Conservation (phyloP, 352 stramenopile genomes). For the Phytophthora palmivora region DNA sequence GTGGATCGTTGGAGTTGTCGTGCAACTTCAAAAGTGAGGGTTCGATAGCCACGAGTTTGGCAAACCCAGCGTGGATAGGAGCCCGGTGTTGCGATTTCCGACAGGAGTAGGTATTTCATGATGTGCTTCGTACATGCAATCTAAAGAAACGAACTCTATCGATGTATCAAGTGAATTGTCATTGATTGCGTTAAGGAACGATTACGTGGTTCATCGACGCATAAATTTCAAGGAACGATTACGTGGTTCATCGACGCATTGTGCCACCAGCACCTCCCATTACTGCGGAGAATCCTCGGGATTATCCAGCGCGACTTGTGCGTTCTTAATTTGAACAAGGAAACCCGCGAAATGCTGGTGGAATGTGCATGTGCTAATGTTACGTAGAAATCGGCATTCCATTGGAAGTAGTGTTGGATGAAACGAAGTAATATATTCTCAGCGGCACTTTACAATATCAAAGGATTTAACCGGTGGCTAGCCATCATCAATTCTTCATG, state of each 20-base stretch:
- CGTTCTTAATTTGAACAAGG: conserved; percentile 1
- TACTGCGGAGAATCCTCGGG: conserved; percentile 1
- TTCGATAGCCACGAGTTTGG: not conserved
- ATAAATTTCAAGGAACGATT: conserved; percentile 11
- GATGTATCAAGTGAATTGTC: conserved; percentile 3
- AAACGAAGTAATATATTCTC: too few species aligned
- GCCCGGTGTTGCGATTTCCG: too few species aligned
- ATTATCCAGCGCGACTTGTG: conserved; percentile 1
- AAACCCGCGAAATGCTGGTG: too few species aligned
- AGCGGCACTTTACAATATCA: too few species aligned
- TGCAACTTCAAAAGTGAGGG: conserved; percentile 16
- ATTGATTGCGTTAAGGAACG: conserved; percentile 12
- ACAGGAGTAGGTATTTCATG: not conserved
- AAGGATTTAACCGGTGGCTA: too few species aligned
- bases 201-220: conserved; percentile 13
- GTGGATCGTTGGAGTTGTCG: too few species aligned
- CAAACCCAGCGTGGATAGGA: not conserved
- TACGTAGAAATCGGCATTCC: not conserved
- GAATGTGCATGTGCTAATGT: not conserved
- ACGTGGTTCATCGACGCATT: conserved; percentile 11
- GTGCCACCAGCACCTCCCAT: conserved; percentile 9
- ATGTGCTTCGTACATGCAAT: conserved; percentile 1
- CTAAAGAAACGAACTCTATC: not conserved
- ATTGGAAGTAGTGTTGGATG: too few species aligned
- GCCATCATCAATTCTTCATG: too few species aligned